Evolutionary conservation across 371 early-diverging fungal species (phyloP).

Genomic region (Circinella minor): DNA sequence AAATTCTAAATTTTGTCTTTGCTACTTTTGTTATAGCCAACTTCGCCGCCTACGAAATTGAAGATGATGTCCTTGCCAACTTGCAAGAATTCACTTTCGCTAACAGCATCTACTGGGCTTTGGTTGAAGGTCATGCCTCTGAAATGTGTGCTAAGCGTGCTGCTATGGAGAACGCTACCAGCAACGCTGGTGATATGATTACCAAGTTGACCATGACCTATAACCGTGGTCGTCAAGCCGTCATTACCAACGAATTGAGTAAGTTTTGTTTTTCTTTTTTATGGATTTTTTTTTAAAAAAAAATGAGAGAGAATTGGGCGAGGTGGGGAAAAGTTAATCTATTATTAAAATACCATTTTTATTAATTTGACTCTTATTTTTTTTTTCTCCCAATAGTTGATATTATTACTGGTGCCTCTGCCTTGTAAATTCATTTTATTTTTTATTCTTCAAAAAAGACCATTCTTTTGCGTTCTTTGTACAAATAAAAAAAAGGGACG

Average conservation of each 20-base stretch:
- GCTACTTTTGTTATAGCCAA: conserved; percentile 48
- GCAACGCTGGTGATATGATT: conserved; percentile 96
- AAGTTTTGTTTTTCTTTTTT: conserved; percentile 25
- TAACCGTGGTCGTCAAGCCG: conserved; percentile 97
- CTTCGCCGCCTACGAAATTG: conserved; percentile 90
- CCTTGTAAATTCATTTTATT: conserved; percentile 60
- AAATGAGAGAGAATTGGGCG: not conserved
- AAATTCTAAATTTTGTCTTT: not conserved
- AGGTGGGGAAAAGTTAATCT: too few relatives aligned
- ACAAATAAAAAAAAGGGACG: conserved; percentile 21
- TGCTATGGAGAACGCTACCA: conserved; percentile 99
- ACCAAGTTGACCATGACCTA: conserved; percentile 77
- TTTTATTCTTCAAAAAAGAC: conserved; percentile 17
- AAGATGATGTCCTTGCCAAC: conserved; percentile 87
- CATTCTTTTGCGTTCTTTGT: conserved; percentile 22
- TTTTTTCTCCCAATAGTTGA: conserved; percentile 58
- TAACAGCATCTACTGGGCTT: conserved; percentile 92
- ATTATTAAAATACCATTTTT: too few relatives aligned
- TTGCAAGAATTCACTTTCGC: conserved; percentile 94
- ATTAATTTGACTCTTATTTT: too few relatives aligned
- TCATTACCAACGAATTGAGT: conserved; percentile 96
- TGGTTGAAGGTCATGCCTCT: conserved; percentile 96
- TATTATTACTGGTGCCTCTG: conserved; percentile 95
- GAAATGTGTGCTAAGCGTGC: conserved; percentile 97
- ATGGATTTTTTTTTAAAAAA: not conserved